Evolutionary conservation across 768 basidiomycete species (phyloP), one percentile per base, ranked within the genome.

Genomic region (Phaeotremella fagi): DNA sequence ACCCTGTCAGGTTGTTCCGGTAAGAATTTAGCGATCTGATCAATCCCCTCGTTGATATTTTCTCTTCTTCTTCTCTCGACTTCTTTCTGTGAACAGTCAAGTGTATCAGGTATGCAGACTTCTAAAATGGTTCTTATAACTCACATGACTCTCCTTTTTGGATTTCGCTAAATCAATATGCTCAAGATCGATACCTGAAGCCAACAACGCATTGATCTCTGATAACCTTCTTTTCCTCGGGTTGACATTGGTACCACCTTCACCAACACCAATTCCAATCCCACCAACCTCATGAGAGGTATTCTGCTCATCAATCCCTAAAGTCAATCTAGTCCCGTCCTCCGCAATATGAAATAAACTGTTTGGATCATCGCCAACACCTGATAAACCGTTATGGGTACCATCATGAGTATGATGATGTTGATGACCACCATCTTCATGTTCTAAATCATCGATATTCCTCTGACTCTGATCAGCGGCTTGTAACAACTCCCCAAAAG

Each of bases 41-140:
- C 90, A 77, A 99, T 95, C 0, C 92, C 92, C 58, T 92, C 87
- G 75, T 94, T 95, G 76, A 99, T 97, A 62, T 90, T 90, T 16
- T 91, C 91, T 43, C 94, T 81, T 48, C 94, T 85, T 31, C 90
- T 83, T 48, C 94, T 86, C 74, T 99, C 94, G 12, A 98, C 91
- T 77, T 97, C 91, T 88, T 97, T 97, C 92, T 97, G 77, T 35
- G n/a, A 9, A 35, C 11, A 35, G 9, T 9, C n/a, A 9, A 35
- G 33, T 9, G 11, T n/a, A 35, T 35, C n/a, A 9, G 11, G n/a
- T 35, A 35, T n/a, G 23, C 12, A 18, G 18, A 20, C 12, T 23
- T 35, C 12, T 16, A n/a, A 36, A 41, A 22, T 1, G 15, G 14
- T 11, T 4, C 12, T 16, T 2, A 22, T 18, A n/a, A 70, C 71